Evolutionary conservation across 129 eudicot species (phyloP).

Genomic region (Dittrichia graveolens): DNA sequence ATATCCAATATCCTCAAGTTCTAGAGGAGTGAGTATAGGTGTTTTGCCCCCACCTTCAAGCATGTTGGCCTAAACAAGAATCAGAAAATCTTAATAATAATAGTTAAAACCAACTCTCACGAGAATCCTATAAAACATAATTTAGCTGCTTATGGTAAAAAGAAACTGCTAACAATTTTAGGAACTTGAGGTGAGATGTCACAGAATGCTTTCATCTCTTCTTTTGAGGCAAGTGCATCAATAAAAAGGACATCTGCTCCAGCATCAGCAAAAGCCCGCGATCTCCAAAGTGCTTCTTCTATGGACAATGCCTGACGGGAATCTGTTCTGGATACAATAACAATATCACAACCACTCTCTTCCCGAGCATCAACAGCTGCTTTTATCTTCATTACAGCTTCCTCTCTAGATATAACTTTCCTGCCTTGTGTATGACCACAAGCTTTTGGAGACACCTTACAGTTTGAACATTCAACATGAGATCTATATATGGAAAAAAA

Average conservation of each 20-base stretch:
- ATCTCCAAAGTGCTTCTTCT: constrained; percentile 86
- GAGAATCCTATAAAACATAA: not conserved
- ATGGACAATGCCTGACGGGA: constrained; percentile 93
- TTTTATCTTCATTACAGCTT: constrained; percentile 86
- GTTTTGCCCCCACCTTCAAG: constrained; percentile 99
- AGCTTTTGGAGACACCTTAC: constrained; percentile 94
- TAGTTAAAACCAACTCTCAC: not conserved
- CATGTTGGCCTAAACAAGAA: constrained; percentile 76
- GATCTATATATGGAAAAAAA: constrained; percentile 15
- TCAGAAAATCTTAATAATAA: not conserved
- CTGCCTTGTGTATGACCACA: constrained; percentile 97
- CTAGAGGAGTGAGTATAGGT: constrained; percentile 82
- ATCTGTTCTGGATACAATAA: constrained; percentile 93
- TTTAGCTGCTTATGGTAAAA: constrained; percentile 4
- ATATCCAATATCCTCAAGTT: constrained; percentile 82
- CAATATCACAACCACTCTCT: constrained; percentile 89
- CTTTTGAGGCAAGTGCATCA: constrained; percentile 89
- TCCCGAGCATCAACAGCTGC: constrained; percentile 96
- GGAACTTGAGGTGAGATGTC: constrained; percentile 68
- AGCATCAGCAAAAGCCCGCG: constrained; percentile 83
- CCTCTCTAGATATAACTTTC: constrained; percentile 84
- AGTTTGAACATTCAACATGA: constrained; percentile 29
- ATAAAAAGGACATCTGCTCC: constrained; percentile 96
- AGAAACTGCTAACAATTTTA: constrained; percentile 62
- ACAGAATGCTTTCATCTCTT: constrained; percentile 89